These are phyloP conservation scores for Gigaspora rosea DNA, from an alignment of 192 early-diverging fungal species.

Conservation along the genomic window DNA sequence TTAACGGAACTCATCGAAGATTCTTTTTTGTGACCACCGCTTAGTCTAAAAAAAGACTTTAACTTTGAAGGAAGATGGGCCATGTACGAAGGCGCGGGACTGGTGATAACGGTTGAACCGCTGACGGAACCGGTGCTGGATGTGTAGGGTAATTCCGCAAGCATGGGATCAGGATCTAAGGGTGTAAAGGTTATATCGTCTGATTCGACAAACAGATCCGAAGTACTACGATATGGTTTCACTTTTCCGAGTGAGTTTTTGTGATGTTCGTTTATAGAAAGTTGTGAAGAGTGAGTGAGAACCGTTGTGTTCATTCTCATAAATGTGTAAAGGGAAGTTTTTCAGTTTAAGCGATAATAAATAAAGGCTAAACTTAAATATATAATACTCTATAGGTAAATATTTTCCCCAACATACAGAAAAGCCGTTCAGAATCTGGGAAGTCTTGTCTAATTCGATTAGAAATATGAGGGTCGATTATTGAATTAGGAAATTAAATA, in stretches of 20 bases:
- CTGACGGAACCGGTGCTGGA: neutral
- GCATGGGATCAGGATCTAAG: slow-evolving; percentile 25
- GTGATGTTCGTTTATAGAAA: neutral
- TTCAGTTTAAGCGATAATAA: no score
- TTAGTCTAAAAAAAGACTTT: slow-evolving; percentile 46
- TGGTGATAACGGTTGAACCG: slow-evolving; percentile 34
- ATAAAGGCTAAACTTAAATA: no score
- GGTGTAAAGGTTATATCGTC: neutral
- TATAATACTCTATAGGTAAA: no score
- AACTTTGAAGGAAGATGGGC: slow-evolving; percentile 46
- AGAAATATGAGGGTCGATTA: no score
- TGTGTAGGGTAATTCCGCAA: slow-evolving; percentile 8
- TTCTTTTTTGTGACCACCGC: slow-evolving; percentile 13
- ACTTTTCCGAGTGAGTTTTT: neutral
- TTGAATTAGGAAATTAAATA: no score
- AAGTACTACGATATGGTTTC: slow-evolving; percentile 5
- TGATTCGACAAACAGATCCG: neutral
- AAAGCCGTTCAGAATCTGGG: no score
- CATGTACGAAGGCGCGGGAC: slow-evolving; percentile 44
- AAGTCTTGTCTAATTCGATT: no score
- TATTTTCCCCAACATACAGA: no score
- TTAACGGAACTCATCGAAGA: slow-evolving; percentile 2
- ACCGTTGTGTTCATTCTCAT: slow-evolving; percentile 7
- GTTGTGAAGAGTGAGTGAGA: neutral
- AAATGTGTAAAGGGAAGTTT: no score